Conservation (phyloP, 1,284 basidiomycete species). For the Amylostereum areolatum region DNA sequence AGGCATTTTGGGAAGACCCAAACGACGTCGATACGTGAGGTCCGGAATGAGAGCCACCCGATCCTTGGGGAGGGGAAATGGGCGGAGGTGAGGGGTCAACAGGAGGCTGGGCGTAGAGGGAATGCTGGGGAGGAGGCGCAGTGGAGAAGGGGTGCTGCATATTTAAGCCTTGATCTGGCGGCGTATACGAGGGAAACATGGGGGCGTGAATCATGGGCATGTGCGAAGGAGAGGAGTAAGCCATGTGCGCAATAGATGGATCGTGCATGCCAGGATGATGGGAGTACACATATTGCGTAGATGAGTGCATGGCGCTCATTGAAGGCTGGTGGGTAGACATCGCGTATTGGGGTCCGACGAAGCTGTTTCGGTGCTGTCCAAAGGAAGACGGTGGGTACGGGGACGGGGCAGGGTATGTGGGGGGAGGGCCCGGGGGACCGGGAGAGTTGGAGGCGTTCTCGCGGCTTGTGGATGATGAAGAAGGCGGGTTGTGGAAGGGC, state of each 20-base stretch:
- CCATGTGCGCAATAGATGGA: constrained; percentile 24
- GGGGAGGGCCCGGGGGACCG: no score
- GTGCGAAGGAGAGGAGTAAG: constrained; percentile 21
- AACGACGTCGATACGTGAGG: constrained; percentile 25
- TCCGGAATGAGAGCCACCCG: constrained; percentile 10
- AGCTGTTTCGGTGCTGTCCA: no score
- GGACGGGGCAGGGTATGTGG: no score
- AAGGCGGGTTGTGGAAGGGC: no score
- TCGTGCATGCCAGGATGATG: constrained; percentile 26
- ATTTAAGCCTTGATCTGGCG: constrained; percentile 2
- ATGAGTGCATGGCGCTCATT: constrained; percentile 30
- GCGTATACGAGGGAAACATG: constrained; percentile 16
- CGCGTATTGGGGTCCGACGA: no score
- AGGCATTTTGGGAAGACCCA: constrained; percentile 22
- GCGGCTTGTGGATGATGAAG: no score
- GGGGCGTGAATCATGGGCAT: constrained; percentile 23
- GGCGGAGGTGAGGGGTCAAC: constrained; percentile 26
- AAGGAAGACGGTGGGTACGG: no score
- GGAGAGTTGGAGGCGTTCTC: no score
- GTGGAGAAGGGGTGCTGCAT: constrained; percentile 19
- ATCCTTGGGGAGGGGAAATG: constrained; percentile 14
- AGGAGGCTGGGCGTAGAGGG: constrained; percentile 20
- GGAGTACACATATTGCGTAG: constrained; percentile 34
- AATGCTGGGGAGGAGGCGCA: constrained; percentile 11
- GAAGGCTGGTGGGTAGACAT: constrained; percentile 33